These are phyloP conservation scores for Brassica rapa DNA, from an alignment of 345 rosid genomes.

Conservation along the genomic window DNA sequence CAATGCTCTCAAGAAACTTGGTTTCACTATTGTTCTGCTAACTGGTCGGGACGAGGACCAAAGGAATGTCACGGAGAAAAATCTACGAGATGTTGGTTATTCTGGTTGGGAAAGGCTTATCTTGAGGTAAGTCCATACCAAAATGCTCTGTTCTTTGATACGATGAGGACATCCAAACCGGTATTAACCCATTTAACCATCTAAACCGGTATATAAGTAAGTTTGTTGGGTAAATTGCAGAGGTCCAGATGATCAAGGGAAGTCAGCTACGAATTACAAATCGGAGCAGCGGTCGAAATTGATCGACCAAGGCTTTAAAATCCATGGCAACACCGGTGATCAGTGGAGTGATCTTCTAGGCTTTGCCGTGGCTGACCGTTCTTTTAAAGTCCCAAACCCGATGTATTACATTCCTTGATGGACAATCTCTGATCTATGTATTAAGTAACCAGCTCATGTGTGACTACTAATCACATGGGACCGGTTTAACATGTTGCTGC, in stretches of 20 bases:
- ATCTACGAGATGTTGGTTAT: conserved; percentile 63
- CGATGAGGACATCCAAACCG: not conserved
- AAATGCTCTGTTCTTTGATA: conserved; percentile 32
- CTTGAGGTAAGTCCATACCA: conserved; percentile 55
- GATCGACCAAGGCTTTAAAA: conserved; percentile 55
- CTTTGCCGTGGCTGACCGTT: conserved; percentile 60
- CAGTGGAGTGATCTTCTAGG: conserved; percentile 92
- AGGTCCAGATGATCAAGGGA: conserved; percentile 57
- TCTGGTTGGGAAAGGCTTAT: conserved; percentile 68
- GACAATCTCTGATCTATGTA: not conserved
- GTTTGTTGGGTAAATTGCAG: conserved; percentile 36
- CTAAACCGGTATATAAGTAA: not conserved
- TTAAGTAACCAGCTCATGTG: not conserved
- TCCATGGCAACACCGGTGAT: conserved; percentile 80
- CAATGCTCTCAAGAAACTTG: conserved; percentile 60
- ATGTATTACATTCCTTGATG: conserved; percentile 56
- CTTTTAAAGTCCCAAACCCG: conserved; percentile 84
- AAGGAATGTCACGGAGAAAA: conserved; percentile 56
- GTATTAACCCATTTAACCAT: not conserved
- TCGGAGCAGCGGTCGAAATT: conserved; percentile 63
- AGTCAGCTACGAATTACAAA: conserved; percentile 56
- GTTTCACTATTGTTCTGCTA: conserved; percentile 62
- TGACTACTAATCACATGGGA: not conserved
- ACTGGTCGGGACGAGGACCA: conserved; percentile 74
- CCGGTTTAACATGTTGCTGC: not conserved